phyloP scores from a whole-genome alignment of 345 rosid genomes.

The Combretum micranthum region DNA sequence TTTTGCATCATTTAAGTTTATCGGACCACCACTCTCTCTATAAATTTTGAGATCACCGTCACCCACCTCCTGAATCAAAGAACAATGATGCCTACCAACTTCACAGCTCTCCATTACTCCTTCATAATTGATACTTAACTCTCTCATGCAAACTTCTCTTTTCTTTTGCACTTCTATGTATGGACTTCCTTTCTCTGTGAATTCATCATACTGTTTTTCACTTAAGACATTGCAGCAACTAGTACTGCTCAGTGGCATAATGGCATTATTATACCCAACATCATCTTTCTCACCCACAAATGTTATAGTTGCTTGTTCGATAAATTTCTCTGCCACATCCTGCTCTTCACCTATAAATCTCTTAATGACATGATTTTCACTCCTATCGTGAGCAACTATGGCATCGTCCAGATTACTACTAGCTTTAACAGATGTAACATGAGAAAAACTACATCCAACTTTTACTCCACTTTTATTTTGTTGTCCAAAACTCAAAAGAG shows the following conservation, averaged over 20 bases:
- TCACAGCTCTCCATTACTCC: constrained; percentile 18
- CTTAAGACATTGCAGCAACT: no score
- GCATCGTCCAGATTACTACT: constrained; percentile 33
- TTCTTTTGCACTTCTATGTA: constrained; percentile 33
- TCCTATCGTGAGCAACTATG: constrained; percentile 36
- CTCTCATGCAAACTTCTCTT: background rate
- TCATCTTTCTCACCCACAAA: constrained; percentile 38
- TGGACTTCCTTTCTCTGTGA: background rate
- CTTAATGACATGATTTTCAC: constrained; percentile 20
- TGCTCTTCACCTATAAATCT: constrained; percentile 22
- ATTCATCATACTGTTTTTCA: no score
- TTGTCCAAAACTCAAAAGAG: constrained; percentile 81
- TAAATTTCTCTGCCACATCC: constrained; percentile 26
- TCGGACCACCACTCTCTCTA: constrained; percentile 19
- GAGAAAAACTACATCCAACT: constrained; percentile 38
- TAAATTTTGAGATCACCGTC: constrained; percentile 13
- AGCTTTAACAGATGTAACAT: constrained; percentile 38
- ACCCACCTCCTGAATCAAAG: constrained; percentile 8
- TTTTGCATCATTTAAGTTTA: constrained; percentile 18
- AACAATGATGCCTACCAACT: constrained; percentile 13
- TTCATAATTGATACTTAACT: background rate
- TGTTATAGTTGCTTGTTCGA: constrained; percentile 15
- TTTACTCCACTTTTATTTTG: constrained; percentile 62
- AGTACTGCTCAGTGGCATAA: constrained; percentile 3
- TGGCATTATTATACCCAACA: constrained; percentile 29